Percentiles rank a stretch among this genome's conserved stretches.
Evolutionary conservation across 352 stramenopile genomes (phyloP).

Genomic region (Pythium periplocum): DNA sequence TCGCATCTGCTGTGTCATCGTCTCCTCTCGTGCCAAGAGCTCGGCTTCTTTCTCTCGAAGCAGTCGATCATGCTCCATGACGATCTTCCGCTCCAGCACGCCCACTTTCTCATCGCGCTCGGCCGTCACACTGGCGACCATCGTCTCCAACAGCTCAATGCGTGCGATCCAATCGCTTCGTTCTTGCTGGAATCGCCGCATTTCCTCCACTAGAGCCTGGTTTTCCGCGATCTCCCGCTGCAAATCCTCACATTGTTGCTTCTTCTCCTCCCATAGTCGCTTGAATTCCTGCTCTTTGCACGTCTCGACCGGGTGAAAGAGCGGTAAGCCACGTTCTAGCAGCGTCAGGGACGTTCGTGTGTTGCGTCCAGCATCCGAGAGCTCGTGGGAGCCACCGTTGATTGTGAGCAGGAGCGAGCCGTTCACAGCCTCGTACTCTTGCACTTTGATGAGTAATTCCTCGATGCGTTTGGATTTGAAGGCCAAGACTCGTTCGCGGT

Average conservation of each 20-base stretch:
- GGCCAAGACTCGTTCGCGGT: slow-evolving; percentile 57
- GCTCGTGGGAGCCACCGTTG: slow-evolving; percentile 16
- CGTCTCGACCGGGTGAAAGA: slow-evolving; percentile 50
- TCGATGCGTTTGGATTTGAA: slow-evolving; percentile 69
- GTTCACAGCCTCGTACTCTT: slow-evolving; percentile 48
- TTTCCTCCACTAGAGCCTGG: slow-evolving; percentile 26
- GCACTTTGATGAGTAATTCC: slow-evolving; percentile 42
- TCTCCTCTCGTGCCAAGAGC: slow-evolving; percentile 30
- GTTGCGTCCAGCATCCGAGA: slow-evolving; percentile 15
- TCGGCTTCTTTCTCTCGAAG: slow-evolving; percentile 44
- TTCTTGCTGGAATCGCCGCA: slow-evolving; percentile 26
- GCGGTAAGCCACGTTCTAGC: slow-evolving; percentile 28
- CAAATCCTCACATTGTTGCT: slow-evolving; percentile 26
- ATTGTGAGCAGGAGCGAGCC: slow-evolving; percentile 42
- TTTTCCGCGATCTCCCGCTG: slow-evolving; percentile 26
- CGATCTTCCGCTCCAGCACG: slow-evolving; percentile 47
- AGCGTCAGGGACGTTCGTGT: slow-evolving; percentile 31
- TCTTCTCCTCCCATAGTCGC: slow-evolving; percentile 39
- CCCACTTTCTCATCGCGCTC: slow-evolving; percentile 44
- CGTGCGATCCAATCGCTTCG: slow-evolving; percentile 28
- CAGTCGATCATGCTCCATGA: slow-evolving; percentile 55
- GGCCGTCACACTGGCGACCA: slow-evolving; percentile 16
- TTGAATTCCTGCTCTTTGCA: slow-evolving; percentile 60
- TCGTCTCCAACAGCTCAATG: slow-evolving; percentile 24
- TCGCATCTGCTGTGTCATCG: slow-evolving; percentile 44